Percentiles rank a stretch among this genome's conserved stretches.
phyloP scores from a whole-genome alignment of 331 rosid species.

The Rhamnella rubrinervis region DNA sequence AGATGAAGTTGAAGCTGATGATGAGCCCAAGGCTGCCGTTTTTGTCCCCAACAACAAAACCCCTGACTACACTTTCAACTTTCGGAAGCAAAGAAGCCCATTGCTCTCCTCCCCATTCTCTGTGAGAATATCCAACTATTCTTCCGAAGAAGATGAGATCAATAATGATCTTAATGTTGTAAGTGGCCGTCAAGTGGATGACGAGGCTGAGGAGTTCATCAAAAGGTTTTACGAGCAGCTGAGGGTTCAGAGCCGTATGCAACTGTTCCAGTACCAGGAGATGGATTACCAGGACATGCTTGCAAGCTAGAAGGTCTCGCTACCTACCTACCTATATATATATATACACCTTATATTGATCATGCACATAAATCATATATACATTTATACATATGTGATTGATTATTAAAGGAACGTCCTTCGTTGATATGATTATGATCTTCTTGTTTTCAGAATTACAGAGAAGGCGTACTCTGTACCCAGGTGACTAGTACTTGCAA shows the following conservation, averaged over 20 bases:
- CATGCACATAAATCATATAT: too few relatives aligned
- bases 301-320: too few relatives aligned
- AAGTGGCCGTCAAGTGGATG: constrained; percentile 41
- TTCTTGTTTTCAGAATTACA: too few relatives aligned
- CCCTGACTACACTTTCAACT: too few relatives aligned
- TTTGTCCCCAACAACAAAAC: not conserved
- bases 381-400: too few relatives aligned
- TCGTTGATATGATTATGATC: too few relatives aligned
- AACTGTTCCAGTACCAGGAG: constrained; percentile 28
- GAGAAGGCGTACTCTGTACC: too few relatives aligned
- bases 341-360: too few relatives aligned
- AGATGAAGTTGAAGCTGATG: constrained; percentile 24
- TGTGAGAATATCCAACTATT: constrained; percentile 46
- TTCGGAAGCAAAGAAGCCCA: constrained; percentile 26
- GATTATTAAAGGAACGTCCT: too few relatives aligned
- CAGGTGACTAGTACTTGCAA: too few relatives aligned
- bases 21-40: not conserved
- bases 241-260: constrained; percentile 42
- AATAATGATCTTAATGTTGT: constrained; percentile 25
- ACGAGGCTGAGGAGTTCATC: constrained; percentile 62
- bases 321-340: too few relatives aligned
- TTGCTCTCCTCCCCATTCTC: constrained; percentile 20
- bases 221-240: constrained; percentile 57
- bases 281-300: too few relatives aligned
- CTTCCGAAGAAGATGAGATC: constrained; percentile 15